Percentiles rank a stretch among this genome's conserved stretches.
phyloP scores from a whole-genome alignment of 306 rosid species.

The Parietaria judaica region DNA sequence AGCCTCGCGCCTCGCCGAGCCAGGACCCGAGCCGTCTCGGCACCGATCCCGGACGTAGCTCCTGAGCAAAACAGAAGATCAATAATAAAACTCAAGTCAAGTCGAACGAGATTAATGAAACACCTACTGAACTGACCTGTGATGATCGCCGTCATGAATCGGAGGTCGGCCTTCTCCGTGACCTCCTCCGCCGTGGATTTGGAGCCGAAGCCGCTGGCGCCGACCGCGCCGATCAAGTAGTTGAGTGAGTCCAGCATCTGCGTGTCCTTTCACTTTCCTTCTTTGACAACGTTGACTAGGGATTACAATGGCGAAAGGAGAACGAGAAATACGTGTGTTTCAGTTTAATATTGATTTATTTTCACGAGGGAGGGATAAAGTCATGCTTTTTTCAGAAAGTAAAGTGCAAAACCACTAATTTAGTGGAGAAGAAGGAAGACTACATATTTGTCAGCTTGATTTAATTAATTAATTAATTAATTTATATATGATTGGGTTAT shows the following conservation, averaged over 20 bases:
- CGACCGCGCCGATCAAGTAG: slow-evolving; percentile 70
- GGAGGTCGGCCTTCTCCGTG: slow-evolving; percentile 38
- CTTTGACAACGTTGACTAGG: slow-evolving; percentile 14
- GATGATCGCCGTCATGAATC: slow-evolving; percentile 67
- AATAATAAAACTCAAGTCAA: not conserved
- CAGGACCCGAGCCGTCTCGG: slow-evolving; percentile 75
- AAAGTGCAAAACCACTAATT: not conserved
- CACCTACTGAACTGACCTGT: slow-evolving; percentile 42
- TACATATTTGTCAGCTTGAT: slow-evolving; percentile 22
- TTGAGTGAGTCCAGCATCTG: slow-evolving; percentile 49
- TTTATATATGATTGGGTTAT: slow-evolving; percentile 4
- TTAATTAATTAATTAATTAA: not conserved
- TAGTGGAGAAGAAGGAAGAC: slow-evolving; percentile 13
- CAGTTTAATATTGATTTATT: not conserved
- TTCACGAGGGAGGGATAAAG: not conserved
- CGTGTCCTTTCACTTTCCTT: not conserved
- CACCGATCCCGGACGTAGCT: slow-evolving; percentile 92
- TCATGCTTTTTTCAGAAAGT: not conserved
- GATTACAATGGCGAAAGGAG: not conserved
- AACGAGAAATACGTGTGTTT: not conserved
- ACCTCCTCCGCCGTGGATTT: slow-evolving; percentile 77
- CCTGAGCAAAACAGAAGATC: slow-evolving; percentile 23
- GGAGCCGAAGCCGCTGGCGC: slow-evolving; percentile 73
- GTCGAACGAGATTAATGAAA: not conserved
- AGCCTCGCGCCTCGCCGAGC: slow-evolving; percentile 79